phyloP scores from a whole-genome alignment of 2,329 filamentous ascomycete genomes.

The Fusarium verrucosum region DNA sequence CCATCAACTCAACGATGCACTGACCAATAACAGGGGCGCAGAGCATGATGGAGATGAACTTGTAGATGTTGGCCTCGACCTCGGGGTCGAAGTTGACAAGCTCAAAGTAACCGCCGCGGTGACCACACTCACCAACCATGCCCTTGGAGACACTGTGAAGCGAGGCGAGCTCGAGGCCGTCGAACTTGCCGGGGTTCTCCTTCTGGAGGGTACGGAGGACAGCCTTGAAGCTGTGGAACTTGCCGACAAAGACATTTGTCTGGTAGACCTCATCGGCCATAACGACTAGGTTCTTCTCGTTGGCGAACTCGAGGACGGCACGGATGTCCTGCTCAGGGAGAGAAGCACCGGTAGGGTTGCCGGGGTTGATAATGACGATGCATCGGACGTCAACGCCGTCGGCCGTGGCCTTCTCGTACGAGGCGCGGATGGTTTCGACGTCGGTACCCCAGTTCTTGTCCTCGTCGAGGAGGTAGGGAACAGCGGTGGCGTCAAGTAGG shows the following conservation, averaged over 20 bases:
- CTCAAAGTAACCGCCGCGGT: conserved; percentile 98
- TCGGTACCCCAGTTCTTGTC: conserved; percentile 87
- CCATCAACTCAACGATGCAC: conserved; percentile 97
- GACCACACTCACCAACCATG: conserved; percentile 98
- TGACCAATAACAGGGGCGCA: conserved; percentile 96
- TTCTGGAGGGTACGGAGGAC: conserved; percentile 83
- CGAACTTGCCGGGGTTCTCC: conserved; percentile 77
- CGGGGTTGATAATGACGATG: conserved; percentile 97
- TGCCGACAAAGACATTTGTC: conserved; percentile 94
- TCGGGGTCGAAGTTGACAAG: conserved; percentile 86
- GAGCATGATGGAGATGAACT: conserved; percentile 96
- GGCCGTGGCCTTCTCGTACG: conserved; percentile 77
- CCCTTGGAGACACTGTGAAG: conserved; percentile 96
- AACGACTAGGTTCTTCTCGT: conserved; percentile 84
- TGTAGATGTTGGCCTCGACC: conserved; percentile 95
- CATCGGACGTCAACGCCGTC: conserved; percentile 88
- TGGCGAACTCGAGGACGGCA: conserved; percentile 86
- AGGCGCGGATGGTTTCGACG: conserved; percentile 76
- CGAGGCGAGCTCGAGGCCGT: conserved; percentile 86
- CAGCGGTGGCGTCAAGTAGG: conserved; percentile 83
- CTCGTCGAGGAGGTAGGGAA: conserved; percentile 95
- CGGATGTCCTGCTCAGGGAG: conserved; percentile 82
- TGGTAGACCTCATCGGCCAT: conserved; percentile 99
- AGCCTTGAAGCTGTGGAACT: conserved; percentile 96
- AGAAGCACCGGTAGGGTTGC: conserved; percentile 94